phyloP scores from a whole-genome alignment of 169 alveolate genomes.

The Eimeria mitis region DNA sequence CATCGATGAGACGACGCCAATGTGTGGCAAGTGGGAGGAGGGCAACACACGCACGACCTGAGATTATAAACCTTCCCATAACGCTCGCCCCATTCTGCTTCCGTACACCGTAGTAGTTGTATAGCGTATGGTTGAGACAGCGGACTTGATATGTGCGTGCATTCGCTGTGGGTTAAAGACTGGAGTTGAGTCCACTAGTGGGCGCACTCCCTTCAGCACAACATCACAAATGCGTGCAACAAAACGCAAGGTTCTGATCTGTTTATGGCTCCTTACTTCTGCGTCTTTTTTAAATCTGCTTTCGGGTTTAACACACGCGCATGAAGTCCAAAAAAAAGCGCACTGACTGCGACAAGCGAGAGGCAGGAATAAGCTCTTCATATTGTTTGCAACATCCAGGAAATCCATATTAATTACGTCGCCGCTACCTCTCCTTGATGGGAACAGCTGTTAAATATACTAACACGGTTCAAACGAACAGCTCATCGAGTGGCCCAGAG shows the following conservation, averaged over 20 bases:
- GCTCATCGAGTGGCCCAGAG: neutral
- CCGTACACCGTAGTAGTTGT: no score
- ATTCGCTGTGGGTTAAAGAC: no score
- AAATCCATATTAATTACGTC: neutral
- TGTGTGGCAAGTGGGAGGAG: no score
- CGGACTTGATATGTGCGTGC: no score
- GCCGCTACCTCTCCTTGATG: neutral
- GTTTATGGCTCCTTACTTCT: neutral
- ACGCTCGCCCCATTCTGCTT: no score
- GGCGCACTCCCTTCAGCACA: neutral
- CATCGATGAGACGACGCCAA: no score
- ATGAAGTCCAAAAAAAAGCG: neutral
- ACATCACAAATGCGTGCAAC: neutral
- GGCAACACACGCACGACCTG: no score
- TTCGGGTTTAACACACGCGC: neutral
- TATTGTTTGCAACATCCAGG: neutral
- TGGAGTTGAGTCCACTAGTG: neutral
- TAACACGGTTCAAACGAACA: no score
- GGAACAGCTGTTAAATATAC: no score
- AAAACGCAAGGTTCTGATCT: neutral
- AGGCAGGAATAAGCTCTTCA: no score
- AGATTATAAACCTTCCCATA: no score
- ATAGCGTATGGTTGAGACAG: no score
- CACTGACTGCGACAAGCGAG: neutral
- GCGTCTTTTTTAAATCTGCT: neutral